phyloP scores from a whole-genome alignment of 441 rosid species.

The Erysimum cheiri region DNA sequence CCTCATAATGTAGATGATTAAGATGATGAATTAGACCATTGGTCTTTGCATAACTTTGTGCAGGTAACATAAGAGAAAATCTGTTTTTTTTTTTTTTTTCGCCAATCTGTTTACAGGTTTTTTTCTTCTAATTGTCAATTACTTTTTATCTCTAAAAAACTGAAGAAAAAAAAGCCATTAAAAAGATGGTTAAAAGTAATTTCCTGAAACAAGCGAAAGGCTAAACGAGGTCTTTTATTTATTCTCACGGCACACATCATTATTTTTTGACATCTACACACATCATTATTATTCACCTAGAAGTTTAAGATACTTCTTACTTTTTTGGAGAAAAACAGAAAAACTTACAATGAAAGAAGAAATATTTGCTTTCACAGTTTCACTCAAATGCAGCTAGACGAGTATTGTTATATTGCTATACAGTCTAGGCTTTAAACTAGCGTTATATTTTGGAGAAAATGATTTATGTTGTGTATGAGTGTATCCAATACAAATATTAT shows the following conservation, averaged over 20 bases:
- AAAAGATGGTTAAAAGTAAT: too few relatives aligned
- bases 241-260: neutral
- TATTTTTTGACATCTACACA: conserved; percentile 19
- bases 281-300: conserved; percentile 2
- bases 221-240: neutral
- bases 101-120: too few relatives aligned
- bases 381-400: neutral
- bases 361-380: neutral
- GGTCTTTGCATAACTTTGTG: neutral
- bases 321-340: neutral
- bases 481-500: neutral
- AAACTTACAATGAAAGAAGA: neutral
- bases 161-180: too few relatives aligned
- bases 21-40: neutral
- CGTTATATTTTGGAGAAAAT: neutral
- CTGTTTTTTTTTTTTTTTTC: neutral
- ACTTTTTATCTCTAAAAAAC: too few relatives aligned
- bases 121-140: too few relatives aligned
- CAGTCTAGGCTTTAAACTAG: neutral
- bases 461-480: neutral
- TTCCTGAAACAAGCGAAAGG: neutral
- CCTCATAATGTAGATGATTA: conserved; percentile 1
- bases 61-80: neutral
- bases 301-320: neutral
- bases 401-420: neutral